These are phyloP conservation scores for Cladosporium sp. DNA, from an alignment of 2,329 filamentous ascomycete genomes.

Conservation along the genomic window DNA sequence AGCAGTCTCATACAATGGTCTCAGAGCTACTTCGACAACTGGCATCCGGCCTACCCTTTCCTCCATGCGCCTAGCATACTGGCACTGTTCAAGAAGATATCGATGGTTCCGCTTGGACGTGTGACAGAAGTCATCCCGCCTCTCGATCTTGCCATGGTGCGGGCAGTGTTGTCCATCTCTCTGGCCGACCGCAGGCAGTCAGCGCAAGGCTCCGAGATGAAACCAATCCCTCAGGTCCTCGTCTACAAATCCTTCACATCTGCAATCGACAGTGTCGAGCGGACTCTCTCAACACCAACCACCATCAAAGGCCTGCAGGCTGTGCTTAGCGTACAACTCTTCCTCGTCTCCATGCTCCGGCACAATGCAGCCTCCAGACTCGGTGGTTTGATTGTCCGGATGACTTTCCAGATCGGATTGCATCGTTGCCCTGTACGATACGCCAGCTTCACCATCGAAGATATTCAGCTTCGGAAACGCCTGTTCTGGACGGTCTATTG, in stretches of 20 bases:
- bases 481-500: slow-evolving; percentile 57
- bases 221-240: slow-evolving; percentile 39
- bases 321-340: slow-evolving; percentile 51
- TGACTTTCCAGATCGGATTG: slow-evolving; percentile 54
- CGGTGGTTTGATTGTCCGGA: slow-evolving; percentile 52
- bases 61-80: slow-evolving; percentile 52
- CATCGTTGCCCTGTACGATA: slow-evolving; percentile 55
- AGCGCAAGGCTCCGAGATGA: slow-evolving; percentile 11
- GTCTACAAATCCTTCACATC: slow-evolving; percentile 49
- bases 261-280: slow-evolving; percentile 47
- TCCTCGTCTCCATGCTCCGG: slow-evolving; percentile 53
- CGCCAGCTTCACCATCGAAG: slow-evolving; percentile 45
- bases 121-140: slow-evolving; percentile 25
- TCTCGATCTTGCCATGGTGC: slow-evolving; percentile 42
- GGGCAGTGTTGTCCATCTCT: slow-evolving; percentile 51
- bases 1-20: slow-evolving; percentile 50
- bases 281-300: slow-evolving; percentile 44
- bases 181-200: slow-evolving; percentile 50
- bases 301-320: slow-evolving; percentile 49
- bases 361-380: slow-evolving; percentile 55
- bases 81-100: slow-evolving; percentile 42
- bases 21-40: slow-evolving; percentile 53
- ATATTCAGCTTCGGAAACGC: slow-evolving; percentile 47
- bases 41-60: slow-evolving; percentile 56
- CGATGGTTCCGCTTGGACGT: slow-evolving; percentile 26